These are phyloP conservation scores for Capillidium rhysosporum DNA, from an alignment of 371 early-diverging fungal species.

Conservation along the genomic window DNA sequence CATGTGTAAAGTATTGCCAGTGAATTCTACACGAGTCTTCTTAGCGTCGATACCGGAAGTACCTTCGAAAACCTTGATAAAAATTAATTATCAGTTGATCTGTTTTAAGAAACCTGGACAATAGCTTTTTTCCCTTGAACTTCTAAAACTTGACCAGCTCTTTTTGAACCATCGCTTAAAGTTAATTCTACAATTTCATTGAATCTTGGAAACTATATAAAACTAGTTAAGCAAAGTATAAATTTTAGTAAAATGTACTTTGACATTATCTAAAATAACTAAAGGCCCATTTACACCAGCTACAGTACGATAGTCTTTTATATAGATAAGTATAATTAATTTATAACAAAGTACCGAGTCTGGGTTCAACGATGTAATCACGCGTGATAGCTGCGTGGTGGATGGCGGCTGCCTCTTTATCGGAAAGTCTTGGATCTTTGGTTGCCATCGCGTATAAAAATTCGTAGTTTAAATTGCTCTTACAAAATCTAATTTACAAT, in stretches of 20 bases:
- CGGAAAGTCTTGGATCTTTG: slow-evolving; percentile 14
- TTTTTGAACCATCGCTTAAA: slow-evolving; percentile 89
- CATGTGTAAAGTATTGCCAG: slow-evolving; percentile 95
- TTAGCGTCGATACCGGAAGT: slow-evolving; percentile 98
- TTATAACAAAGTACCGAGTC: slow-evolving; percentile 37
- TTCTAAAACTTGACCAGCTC: slow-evolving; percentile 98
- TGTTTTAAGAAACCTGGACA: slow-evolving; percentile 60
- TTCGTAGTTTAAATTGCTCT: too few relatives aligned
- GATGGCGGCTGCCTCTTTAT: slow-evolving; percentile 38
- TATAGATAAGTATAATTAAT: neutral
- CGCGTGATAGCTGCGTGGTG: slow-evolving; percentile 70
- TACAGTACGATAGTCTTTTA: slow-evolving; percentile 92
- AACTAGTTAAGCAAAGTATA: slow-evolving; percentile 4
- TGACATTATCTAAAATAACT: slow-evolving; percentile 98
- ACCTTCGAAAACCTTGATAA: slow-evolving; percentile 91
- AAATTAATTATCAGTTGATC: neutral
- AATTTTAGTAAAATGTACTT: slow-evolving; percentile 25
- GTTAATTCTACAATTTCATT: slow-evolving; percentile 97
- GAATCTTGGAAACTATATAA: slow-evolving; percentile 77
- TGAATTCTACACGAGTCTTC: slow-evolving; percentile 92
- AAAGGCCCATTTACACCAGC: slow-evolving; percentile 99
- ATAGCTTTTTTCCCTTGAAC: slow-evolving; percentile 96
- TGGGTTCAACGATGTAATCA: slow-evolving; percentile 74
- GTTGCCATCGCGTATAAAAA: too few relatives aligned
- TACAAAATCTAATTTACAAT: too few relatives aligned